A percentile compares a stretch with the other conserved stretches of the same genome.
These are phyloP conservation scores for Houttuynia cordata DNA, from an alignment of 164 flowering plant genomes.

Conservation along the genomic window DNA sequence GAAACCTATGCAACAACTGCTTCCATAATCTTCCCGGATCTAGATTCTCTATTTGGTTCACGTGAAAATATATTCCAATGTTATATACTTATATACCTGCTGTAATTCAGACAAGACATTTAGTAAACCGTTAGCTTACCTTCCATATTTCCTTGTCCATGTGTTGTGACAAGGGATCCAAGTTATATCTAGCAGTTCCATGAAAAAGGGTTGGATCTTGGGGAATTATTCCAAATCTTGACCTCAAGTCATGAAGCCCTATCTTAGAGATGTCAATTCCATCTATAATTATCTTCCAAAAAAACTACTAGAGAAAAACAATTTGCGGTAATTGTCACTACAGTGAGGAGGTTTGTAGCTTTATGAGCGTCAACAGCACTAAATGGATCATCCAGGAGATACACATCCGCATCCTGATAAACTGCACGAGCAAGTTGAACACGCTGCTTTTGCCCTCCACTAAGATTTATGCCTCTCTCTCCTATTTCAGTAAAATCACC, in stretches of 20 bases:
- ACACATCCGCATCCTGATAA: slow-evolving; percentile 73
- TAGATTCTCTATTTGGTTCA: too few species aligned
- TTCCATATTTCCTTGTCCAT: slow-evolving; percentile 58
- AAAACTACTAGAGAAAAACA: too few species aligned
- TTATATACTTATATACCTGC: too few species aligned
- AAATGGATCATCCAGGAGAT: slow-evolving; percentile 82
- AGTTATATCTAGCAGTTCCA: slow-evolving; percentile 54
- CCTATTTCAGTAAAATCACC: slow-evolving; percentile 81
- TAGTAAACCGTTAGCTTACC: slow-evolving; percentile 17
- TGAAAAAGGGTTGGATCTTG: slow-evolving; percentile 64
- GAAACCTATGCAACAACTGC: too few species aligned
- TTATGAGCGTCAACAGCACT: slow-evolving; percentile 95
- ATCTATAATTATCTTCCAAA: slow-evolving; percentile 46
- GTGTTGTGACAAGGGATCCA: slow-evolving; percentile 52
- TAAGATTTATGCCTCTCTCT: slow-evolving; percentile 82
- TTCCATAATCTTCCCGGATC: too few species aligned
- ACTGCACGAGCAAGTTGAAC: slow-evolving; percentile 89
- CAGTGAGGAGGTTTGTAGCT: slow-evolving; percentile 59
- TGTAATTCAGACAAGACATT: too few species aligned
- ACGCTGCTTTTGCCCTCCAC: slow-evolving; percentile 94
- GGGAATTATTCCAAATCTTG: slow-evolving; percentile 55
- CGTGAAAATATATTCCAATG: too few species aligned
- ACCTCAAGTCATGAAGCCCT: slow-evolving; percentile 70
- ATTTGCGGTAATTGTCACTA: slow-evolving; percentile 14
- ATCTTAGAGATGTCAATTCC: slow-evolving; percentile 41